These are phyloP conservation scores for Lipomyces orientalis DNA, from an alignment of 805 yeast genomes.

Conservation along the genomic window DNA sequence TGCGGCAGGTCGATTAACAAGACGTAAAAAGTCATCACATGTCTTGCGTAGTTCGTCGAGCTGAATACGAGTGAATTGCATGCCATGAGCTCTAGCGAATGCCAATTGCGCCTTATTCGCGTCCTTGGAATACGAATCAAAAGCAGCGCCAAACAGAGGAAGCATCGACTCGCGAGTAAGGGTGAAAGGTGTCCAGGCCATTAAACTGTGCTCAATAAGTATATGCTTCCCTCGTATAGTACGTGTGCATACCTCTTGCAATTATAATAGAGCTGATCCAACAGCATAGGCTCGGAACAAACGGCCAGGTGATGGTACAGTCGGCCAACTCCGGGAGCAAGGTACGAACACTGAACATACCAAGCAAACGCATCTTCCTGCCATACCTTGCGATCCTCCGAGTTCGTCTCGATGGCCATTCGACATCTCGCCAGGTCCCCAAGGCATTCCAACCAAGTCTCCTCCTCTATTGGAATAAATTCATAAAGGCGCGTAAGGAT, in stretches of 20 bases:
- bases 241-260: conserved; percentile 23
- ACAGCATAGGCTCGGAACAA: conserved; percentile 14
- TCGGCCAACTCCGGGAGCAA: conserved; percentile 30
- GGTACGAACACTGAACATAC: conserved; percentile 26
- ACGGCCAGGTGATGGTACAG: conserved; percentile 30
- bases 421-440: conserved; percentile 32
- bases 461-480: conserved; percentile 13
- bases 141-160: conserved; percentile 18
- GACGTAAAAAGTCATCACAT: conserved; percentile 11
- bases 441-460: conserved; percentile 30
- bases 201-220: conserved; percentile 15
- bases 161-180: conserved; percentile 22
- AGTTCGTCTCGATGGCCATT: conserved; percentile 21
- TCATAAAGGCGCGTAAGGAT: conserved; percentile 27
- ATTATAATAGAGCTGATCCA: conserved; percentile 33
- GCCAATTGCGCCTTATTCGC: conserved; percentile 19
- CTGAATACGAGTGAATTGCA: conserved; percentile 19
- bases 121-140: conserved; percentile 12
- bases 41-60: conserved; percentile 8
- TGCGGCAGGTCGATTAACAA: conserved; percentile 27
- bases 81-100: conserved; percentile 25
- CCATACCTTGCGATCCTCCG: conserved; percentile 19
- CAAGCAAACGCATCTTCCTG: conserved; percentile 25
- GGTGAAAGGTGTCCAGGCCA: conserved; percentile 14
- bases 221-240: background rate